These are phyloP conservation scores for Theobroma cacao DNA, from an alignment of 345 rosid genomes.

Conservation along the genomic window DNA sequence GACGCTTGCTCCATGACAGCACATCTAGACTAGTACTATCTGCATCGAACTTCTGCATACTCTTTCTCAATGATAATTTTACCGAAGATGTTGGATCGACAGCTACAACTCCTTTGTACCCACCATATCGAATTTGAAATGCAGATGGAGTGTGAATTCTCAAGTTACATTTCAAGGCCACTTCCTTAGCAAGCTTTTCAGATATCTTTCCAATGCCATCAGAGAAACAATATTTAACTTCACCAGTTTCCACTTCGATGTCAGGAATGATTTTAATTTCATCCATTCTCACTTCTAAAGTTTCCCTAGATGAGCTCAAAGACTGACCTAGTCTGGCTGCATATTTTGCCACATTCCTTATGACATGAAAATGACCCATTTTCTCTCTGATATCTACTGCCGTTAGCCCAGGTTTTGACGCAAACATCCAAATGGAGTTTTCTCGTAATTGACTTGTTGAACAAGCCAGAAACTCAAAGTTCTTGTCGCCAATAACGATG, in stretches of 20 bases:
- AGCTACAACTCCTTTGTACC: slow-evolving; percentile 75
- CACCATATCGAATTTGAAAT: slow-evolving; percentile 42
- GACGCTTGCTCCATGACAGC: slow-evolving; percentile 48
- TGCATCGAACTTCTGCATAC: slow-evolving; percentile 38
- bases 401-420: slow-evolving; percentile 37
- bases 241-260: slow-evolving; percentile 23
- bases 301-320: slow-evolving; percentile 53
- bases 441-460: slow-evolving; percentile 52
- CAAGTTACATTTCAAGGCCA: slow-evolving; percentile 38
- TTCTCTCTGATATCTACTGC: slow-evolving; percentile 39
- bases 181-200: slow-evolving; percentile 40
- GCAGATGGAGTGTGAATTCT: slow-evolving; percentile 31
- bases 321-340: slow-evolving; percentile 52
- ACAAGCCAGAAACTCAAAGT: slow-evolving; percentile 59
- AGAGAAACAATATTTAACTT: slow-evolving; percentile 31
- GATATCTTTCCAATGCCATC: slow-evolving; percentile 70
- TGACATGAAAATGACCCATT: slow-evolving; percentile 39
- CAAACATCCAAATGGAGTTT: slow-evolving; percentile 66
- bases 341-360: slow-evolving; percentile 58
- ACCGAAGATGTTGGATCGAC: slow-evolving; percentile 46
- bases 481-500: slow-evolving; percentile 33
- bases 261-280: slow-evolving; percentile 52
- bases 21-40: slow-evolving; percentile 42
- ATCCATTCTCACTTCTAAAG: slow-evolving; percentile 24
- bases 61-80: slow-evolving; percentile 42